Conservation (phyloP, 1,284 basidiomycete species). For the Cutaneotrichosporon cavernicola region DNA sequence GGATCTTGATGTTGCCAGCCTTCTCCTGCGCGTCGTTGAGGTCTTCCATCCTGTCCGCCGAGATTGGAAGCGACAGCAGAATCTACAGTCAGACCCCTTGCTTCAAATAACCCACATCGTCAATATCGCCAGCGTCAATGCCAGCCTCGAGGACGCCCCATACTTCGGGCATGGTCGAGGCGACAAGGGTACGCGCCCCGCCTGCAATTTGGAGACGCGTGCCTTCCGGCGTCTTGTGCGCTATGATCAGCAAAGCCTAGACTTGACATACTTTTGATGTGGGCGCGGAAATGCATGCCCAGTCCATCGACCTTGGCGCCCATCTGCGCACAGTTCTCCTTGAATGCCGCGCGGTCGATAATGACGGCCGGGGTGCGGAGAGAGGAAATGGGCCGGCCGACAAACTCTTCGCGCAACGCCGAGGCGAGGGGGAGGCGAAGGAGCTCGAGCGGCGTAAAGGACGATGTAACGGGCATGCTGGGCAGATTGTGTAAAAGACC, state of each 20-base stretch:
- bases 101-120: slow-evolving; percentile 59
- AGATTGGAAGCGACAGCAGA: slow-evolving; percentile 72
- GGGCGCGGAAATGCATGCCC: slow-evolving; percentile 71
- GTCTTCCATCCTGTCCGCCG: slow-evolving; percentile 69
- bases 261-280: slow-evolving; percentile 79
- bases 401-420: slow-evolving; percentile 62
- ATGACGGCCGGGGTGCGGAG: slow-evolving; percentile 75
- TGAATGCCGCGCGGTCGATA: slow-evolving; percentile 69
- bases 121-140: slow-evolving; percentile 66
- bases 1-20: slow-evolving; percentile 60
- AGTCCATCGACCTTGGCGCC: slow-evolving; percentile 59
- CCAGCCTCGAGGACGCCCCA: slow-evolving; percentile 41
- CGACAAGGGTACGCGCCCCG: slow-evolving; percentile 47
- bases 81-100: slow-evolving; percentile 58
- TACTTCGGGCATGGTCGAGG: slow-evolving; percentile 45
- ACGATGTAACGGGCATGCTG: slow-evolving; percentile 18
- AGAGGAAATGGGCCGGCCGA: slow-evolving; percentile 60
- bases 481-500: neutral
- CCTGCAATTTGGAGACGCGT: slow-evolving; percentile 65
- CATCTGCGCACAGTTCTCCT: slow-evolving; percentile 70
- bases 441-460: slow-evolving; percentile 36
- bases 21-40: slow-evolving; percentile 63
- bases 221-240: slow-evolving; percentile 68
- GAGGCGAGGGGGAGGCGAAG: slow-evolving; percentile 57
- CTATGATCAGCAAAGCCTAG: neutral